These are phyloP conservation scores for Coprinellus aureogranulatus DNA, from an alignment of 768 basidiomycete genomes.

Conservation along the genomic window DNA sequence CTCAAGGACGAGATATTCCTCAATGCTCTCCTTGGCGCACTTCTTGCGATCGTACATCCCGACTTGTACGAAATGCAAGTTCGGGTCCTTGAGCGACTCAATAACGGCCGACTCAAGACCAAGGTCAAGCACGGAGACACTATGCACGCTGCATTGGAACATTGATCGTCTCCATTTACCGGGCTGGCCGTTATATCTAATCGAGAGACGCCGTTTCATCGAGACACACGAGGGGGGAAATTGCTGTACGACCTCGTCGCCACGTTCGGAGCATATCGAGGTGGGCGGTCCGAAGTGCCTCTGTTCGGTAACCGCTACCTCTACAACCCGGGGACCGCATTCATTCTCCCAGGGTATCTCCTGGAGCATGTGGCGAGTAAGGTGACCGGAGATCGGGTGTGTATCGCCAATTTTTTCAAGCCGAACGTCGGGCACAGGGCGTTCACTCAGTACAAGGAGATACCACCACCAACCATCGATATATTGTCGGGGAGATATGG, in stretches of 20 bases:
- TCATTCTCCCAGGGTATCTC: neutral
- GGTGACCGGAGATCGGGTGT: neutral
- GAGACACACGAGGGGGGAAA: neutral
- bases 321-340: neutral
- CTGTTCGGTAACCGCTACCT: neutral
- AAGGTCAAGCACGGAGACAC: too few species aligned
- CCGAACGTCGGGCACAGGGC: neutral
- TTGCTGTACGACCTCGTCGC: neutral
- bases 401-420: neutral
- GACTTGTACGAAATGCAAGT: too few species aligned
- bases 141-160: neutral
- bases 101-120: too few species aligned
- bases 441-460: neutral
- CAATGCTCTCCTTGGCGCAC: too few species aligned
- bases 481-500: too few species aligned
- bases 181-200: neutral
- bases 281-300: neutral
- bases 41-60: too few species aligned
- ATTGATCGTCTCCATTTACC: neutral
- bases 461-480: neutral
- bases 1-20: too few species aligned
- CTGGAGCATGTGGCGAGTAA: neutral
- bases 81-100: too few species aligned
- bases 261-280: neutral
- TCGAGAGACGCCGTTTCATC: neutral